Conservation (phyloP, 345 rosid species). For the Moringa oleifera region DNA sequence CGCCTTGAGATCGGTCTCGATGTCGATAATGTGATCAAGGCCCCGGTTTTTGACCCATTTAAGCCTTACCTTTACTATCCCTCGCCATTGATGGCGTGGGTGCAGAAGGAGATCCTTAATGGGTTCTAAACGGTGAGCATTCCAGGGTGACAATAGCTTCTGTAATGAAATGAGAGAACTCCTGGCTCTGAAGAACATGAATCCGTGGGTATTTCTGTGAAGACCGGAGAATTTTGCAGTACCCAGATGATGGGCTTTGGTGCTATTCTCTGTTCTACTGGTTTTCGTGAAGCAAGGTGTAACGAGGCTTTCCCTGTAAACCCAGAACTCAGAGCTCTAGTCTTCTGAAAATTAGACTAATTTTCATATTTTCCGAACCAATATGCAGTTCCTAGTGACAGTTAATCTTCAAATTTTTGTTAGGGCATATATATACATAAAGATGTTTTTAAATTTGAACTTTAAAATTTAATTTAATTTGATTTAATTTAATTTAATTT, state of each 20-base stretch:
- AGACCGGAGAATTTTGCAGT: not conserved
- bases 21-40: slow-evolving; percentile 77
- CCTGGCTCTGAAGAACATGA: slow-evolving; percentile 27
- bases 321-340: no score
- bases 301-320: no score
- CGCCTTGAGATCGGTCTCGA: slow-evolving; percentile 85
- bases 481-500: no score
- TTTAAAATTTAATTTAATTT: no score
- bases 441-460: no score
- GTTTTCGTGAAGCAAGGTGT: no score
- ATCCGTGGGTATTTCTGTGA: not conserved
- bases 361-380: no score
- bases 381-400: no score
- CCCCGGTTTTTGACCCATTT: slow-evolving; percentile 92
- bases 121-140: not conserved
- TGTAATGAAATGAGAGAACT: slow-evolving; percentile 18
- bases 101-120: slow-evolving; percentile 1
- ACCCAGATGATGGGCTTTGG: not conserved
- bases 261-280: not conserved
- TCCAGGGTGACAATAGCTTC: slow-evolving; percentile 3
- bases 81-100: slow-evolving; percentile 48
- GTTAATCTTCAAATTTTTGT: no score
- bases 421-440: no score
- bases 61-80: slow-evolving; percentile 63
- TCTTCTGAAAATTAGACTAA: no score